Evolutionary conservation across 2,329 filamentous ascomycete genomes (phyloP), one percentile per base, ranked within the genome.

Genomic region (Claviceps cyperi): DNA sequence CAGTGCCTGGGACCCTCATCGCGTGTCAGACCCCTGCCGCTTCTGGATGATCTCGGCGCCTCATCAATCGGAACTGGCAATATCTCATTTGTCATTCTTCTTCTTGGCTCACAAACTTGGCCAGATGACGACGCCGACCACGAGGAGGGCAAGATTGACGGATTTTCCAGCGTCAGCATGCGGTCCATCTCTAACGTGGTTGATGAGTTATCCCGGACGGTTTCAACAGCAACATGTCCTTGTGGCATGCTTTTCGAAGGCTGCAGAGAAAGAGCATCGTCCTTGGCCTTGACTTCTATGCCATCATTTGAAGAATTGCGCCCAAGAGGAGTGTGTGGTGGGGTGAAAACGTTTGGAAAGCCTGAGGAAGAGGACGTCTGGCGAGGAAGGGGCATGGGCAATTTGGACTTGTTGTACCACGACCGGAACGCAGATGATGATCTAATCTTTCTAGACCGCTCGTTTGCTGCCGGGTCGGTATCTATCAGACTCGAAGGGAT

Each of bases 351-450:
- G 55, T 75, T 78, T 21, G 76, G 74, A 70, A 80, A 79, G 52
- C 75, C 73, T 1, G 76, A 77, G 43, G 69, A 73, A 0, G 76
- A 78, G 0, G 77, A 78, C 58, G 77, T 78, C 58, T 80, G 76
- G 56, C 78, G 76, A 1, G 76, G 77, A 52, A 78, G 72, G n/a
- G 73, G 68, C 5, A 79, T 66, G 11, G 76, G 75, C 46, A 75
- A 67, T 56, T 76, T 77, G 5, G 72, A 60, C 57, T 75, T 74
- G 62, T 80, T 76, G 60, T 80, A 80, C 61, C 72, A 76, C 1
- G 75, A 76, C 35, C 66, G 66, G 52, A 78, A 70, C n/a, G 76
- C 78, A 4, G 76, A 77, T 38, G 66, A 71, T 2, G 77, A 80
- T 44, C 69, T 66, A 35, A 70, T 71, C 46, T 75, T 71, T 40